Conservation (phyloP, 73 alveolate species). For the Paramecium bursaria region DNA sequence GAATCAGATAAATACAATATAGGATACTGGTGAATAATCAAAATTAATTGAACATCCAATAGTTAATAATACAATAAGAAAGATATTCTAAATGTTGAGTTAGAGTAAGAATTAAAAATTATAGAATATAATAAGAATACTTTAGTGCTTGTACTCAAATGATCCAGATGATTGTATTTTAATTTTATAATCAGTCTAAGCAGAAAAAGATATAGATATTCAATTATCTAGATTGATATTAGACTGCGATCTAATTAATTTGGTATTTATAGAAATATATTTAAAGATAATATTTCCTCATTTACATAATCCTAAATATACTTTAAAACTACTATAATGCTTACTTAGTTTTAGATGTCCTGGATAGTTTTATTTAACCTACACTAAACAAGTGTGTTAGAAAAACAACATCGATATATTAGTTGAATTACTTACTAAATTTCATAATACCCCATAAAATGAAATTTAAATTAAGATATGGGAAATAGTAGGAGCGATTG, state of each 20-base stretch:
- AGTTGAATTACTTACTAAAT: constrained; percentile 10
- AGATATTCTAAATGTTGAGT: background rate
- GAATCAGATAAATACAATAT: background rate
- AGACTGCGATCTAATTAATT: constrained; percentile 25
- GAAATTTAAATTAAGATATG: constrained; percentile 16
- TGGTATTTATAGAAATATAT: too few relatives aligned
- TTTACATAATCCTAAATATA: constrained; percentile 1
- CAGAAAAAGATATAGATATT: constrained; percentile 22
- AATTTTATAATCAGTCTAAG: constrained; percentile 11
- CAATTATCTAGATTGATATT: background rate
- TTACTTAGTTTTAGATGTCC: constrained; percentile 38
- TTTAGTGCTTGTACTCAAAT: background rate
- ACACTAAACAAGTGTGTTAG: constrained; percentile 40
- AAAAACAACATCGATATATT: constrained; percentile 12
- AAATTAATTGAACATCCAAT: constrained; percentile 10
- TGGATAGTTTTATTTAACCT: constrained; percentile 14
- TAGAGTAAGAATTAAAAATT: background rate
- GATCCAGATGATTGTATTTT: constrained; percentile 38
- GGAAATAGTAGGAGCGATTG: constrained; percentile 49
- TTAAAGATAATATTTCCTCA: too few relatives aligned
- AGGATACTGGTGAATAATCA: background rate
- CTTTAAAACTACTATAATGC: background rate
- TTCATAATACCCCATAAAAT: background rate
- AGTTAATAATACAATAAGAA: background rate
- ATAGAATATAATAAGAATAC: background rate